These are phyloP conservation scores for Pyricularia grisea DNA, from an alignment of 2,329 filamentous ascomycete species.

Conservation along the genomic window DNA sequence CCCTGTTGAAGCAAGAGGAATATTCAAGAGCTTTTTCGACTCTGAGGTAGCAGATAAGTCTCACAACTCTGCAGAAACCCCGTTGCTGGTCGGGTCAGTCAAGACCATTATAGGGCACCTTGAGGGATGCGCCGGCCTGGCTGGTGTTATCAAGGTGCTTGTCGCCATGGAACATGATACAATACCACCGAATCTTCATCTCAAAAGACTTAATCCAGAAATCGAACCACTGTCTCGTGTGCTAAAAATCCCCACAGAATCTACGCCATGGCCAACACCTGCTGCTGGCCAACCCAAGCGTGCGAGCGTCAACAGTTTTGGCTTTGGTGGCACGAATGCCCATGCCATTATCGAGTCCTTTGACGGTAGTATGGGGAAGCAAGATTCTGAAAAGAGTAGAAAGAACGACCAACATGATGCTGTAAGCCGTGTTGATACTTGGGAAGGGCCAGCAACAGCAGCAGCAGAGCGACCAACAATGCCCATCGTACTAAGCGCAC, in stretches of 20 bases:
- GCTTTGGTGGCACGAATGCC: slow-evolving; percentile 18
- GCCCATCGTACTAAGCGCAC: neutral
- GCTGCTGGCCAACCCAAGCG: slow-evolving; percentile 14
- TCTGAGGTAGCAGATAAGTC: too few relatives aligned
- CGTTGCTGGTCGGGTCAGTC: slow-evolving; percentile 14
- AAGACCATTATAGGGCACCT: slow-evolving; percentile 35
- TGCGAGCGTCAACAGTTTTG: slow-evolving; percentile 15
- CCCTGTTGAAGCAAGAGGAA: slow-evolving; percentile 36
- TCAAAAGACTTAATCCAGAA: slow-evolving; percentile 16
- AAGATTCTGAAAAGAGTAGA: too few relatives aligned
- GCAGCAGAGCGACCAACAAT: neutral
- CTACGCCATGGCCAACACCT: slow-evolving; percentile 5
- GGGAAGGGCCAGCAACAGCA: too few relatives aligned
- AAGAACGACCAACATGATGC: too few relatives aligned
- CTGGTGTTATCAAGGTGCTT: slow-evolving; percentile 34
- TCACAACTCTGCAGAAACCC: neutral
- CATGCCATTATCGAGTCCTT: slow-evolving; percentile 14
- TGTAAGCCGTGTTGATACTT: too few relatives aligned
- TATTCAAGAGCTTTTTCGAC: slow-evolving; percentile 22
- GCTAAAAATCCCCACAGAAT: slow-evolving; percentile 11
- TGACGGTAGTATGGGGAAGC: too few relatives aligned
- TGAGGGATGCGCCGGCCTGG: slow-evolving; percentile 39
- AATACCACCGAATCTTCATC: slow-evolving; percentile 19
- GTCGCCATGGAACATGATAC: slow-evolving; percentile 20
- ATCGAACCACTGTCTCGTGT: slow-evolving; percentile 16